Conservation (phyloP, 345 rosid genomes). For the Eucalyptus erythrocorys region DNA sequence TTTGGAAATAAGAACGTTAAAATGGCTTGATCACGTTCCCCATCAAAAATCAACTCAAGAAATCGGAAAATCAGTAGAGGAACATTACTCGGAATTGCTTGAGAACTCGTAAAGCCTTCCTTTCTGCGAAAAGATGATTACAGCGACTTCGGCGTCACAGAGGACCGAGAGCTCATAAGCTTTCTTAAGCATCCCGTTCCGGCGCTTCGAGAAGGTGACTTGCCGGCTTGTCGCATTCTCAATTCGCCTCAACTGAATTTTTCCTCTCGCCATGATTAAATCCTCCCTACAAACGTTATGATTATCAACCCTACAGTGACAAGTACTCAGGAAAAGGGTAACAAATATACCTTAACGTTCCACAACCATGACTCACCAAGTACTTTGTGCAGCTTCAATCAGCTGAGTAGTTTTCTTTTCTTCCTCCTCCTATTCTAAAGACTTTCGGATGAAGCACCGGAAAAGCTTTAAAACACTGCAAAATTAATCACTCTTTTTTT, state of each 20-base stretch:
- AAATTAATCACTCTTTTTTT: background rate
- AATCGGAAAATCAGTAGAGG: background rate
- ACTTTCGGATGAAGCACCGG: background rate
- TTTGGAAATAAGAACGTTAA: background rate
- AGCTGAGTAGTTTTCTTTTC: background rate
- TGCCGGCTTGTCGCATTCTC: background rate
- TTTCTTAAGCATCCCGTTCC: background rate
- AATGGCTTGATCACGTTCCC: background rate
- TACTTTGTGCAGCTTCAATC: background rate
- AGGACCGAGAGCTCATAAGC: constrained; percentile 1
- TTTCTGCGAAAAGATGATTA: background rate
- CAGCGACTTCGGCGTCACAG: background rate
- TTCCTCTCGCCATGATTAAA: background rate
- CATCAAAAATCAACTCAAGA: background rate
- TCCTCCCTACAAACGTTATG: background rate
- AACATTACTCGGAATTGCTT: background rate
- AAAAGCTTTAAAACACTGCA: background rate
- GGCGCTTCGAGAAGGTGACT: constrained; percentile 5
- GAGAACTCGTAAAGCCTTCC: background rate
- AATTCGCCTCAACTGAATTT: constrained; percentile 1
- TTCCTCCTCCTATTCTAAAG: background rate
- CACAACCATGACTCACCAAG: background rate
- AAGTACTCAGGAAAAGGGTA: background rate
- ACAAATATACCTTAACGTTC: background rate
- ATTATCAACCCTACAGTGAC: background rate